Percentiles rank a stretch among this genome's conserved stretches.
Evolutionary conservation across 1,139 yeast genomes (phyloP).

Genomic region (Suhomyces taliae): DNA sequence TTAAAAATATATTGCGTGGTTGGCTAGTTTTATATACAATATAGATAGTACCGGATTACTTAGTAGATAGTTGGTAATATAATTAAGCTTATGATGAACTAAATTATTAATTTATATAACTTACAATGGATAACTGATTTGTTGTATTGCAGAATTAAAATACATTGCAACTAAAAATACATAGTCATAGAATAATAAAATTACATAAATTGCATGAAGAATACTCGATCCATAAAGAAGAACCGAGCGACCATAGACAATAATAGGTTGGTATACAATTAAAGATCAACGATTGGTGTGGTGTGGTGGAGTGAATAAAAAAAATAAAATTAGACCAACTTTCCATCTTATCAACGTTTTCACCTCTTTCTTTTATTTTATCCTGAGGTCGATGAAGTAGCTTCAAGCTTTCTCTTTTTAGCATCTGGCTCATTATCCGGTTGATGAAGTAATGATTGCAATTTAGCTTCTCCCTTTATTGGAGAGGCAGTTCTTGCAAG

Average conservation of each 20-base stretch:
- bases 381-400: background rate
- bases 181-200: slow-evolving; percentile 4
- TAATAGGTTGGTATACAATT: too few species aligned
- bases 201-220: background rate
- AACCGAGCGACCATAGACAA: too few species aligned
- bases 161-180: slow-evolving; percentile 3
- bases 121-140: background rate
- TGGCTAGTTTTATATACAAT: background rate
- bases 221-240: background rate
- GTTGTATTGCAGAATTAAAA: slow-evolving; percentile 1
- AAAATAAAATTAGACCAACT: background rate
- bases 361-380: too few species aligned
- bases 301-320: background rate
- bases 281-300: too few species aligned
- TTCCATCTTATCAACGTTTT: too few species aligned
- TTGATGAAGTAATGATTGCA: slow-evolving; percentile 7
- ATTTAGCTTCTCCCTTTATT: slow-evolving; percentile 3
- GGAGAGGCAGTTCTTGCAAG: slow-evolving; percentile 9
- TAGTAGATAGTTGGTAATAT: too few species aligned
- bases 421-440: slow-evolving; percentile 1
- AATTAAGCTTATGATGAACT: too few species aligned
- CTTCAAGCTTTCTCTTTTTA: slow-evolving; percentile 6
- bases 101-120: background rate
- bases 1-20: too few species aligned
- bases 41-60: background rate